Base-by-base conservation (phyloP, 768 basidiomycete genomes). In the Leccinum barrowsii region DNA sequence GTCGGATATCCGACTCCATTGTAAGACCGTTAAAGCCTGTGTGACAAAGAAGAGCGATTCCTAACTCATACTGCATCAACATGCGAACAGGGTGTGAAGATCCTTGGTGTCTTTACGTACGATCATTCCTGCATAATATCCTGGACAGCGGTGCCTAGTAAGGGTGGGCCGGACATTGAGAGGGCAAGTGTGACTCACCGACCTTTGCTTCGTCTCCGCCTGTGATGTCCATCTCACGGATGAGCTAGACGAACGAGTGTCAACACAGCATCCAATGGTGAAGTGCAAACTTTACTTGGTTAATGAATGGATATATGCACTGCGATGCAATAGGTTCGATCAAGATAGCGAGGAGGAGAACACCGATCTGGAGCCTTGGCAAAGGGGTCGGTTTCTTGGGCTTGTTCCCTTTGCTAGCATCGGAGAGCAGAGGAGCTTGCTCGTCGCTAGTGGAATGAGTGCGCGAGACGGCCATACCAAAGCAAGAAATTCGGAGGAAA, bases 271-370 rank as follows among this genome's bases (percentile, higher is more conserved):
- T n/a, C 2, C 8, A n/a, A 17, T 30, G 2, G 4, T 4, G 11
- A 52, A 4, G 5, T 6, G 6, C 7, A 21, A 3, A 19, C 17
- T 58, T 2, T 3, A 76, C 80, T 66, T 82, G 77, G 56, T 80
- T 80, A 19, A 83, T 76, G 68, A 81, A 82, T 1, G 81, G 81
- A 46, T 76, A 77, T 37, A 83, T 83, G 24, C 74, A 79, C 32
- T 74, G 72, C 0, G 76, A 72, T 5, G 78, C 75, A 46, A 81
- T 74, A 7, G 82, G 80, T 64, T 83, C 82, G 17, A 77, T 74
- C 32, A 81, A 63, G 63, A 74, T 74, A 6, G 77, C 66, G 42
- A 81, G 66, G 50, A 83, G 60, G 51, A 83, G 65, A n/a, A 81
- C 66, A 2, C 63, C 59, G 15, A 82, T 73, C 74, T 82, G 81